Evolutionary conservation across 176 grass and related monocot species (phyloP).

Genomic region (Echinochloa phyllopogon): DNA sequence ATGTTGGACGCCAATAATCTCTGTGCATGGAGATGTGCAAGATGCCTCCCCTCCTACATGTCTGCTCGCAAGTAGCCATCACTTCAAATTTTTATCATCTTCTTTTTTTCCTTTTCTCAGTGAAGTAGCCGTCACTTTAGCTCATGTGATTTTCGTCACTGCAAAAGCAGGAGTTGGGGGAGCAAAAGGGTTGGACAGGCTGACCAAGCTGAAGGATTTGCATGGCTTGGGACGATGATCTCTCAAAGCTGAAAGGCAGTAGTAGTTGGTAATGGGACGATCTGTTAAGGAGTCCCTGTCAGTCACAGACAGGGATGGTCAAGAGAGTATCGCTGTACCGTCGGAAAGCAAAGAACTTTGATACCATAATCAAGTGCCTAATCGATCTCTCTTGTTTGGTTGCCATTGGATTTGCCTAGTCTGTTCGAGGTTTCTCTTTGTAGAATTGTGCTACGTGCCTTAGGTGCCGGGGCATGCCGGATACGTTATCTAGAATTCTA

Average conservation of each 20-base stretch:
- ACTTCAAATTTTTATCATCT: background rate
- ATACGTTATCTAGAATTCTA: slow-evolving; percentile 33
- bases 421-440: slow-evolving; percentile 12
- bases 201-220: slow-evolving; percentile 26
- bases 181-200: background rate
- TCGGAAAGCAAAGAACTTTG: slow-evolving; percentile 39
- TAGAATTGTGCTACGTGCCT: background rate
- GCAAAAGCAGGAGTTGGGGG: background rate
- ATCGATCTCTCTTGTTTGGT: background rate
- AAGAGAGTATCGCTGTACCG: slow-evolving; percentile 31
- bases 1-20: slow-evolving; percentile 27
- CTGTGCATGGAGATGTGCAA: slow-evolving; percentile 24
- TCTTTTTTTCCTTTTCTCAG: background rate
- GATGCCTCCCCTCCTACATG: background rate
- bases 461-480: background rate
- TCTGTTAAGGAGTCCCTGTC: slow-evolving; percentile 52
- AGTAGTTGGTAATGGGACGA: slow-evolving; percentile 49
- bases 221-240: slow-evolving; percentile 22
- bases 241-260: background rate
- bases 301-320: slow-evolving; percentile 33
- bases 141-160: slow-evolving; percentile 48
- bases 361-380: background rate
- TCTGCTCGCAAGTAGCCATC: slow-evolving; percentile 38
- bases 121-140: slow-evolving; percentile 42
- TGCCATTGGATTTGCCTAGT: background rate